Evolutionary conservation across 1,284 basidiomycete genomes (phyloP), one percentile per base, ranked within the genome.

Genomic region (Mycosarcoma maydis): DNA sequence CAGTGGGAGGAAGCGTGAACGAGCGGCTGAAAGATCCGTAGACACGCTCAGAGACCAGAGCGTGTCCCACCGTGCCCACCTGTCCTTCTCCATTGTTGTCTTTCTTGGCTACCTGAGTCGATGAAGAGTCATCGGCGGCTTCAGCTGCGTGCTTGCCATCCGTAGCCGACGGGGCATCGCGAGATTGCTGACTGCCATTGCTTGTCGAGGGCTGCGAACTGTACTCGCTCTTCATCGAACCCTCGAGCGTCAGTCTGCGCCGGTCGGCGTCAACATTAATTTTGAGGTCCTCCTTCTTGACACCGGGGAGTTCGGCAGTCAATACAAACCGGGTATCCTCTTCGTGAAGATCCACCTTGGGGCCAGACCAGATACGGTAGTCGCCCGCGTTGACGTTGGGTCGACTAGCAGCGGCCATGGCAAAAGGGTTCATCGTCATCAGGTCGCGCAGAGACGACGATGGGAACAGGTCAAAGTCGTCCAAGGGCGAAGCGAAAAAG

Each of bases 241-340:
- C 73, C n/a, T 66, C 53, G 17, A 75, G 57, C 9, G 71, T 71
- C 26, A 75, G 45, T 22, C 71, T 52, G 36, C 72, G 71, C 20
- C 60, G 57, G 39, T 68, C 53, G 14, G 61, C 62, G 27, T 73
- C 73, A 4, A 71, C 52, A 3, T 57, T 54, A 47, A 75, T 59
- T 47, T 71, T 65, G 66, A 75, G 38, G 29, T 75, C 67, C 41
- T 75, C 71, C 53, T 68, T 71, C 52, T 68, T 67, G 32, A 67
- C 62, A 22, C 73, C 73, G 8, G 73, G 58, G 19, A 75, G 54
- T 29, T 75, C 73, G 46, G 67, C 70, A 6, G 61, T 54, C 22
- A 75, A 45, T 10, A 57, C 51, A 52, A 72, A 72, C 43, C 40
- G 44, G 43, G 58, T 60, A 20, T 52, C 51, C 34, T 62, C 61